phyloP scores from a whole-genome alignment of 73 alveolate genomes.

The Paramecium tetraurelia region DNA sequence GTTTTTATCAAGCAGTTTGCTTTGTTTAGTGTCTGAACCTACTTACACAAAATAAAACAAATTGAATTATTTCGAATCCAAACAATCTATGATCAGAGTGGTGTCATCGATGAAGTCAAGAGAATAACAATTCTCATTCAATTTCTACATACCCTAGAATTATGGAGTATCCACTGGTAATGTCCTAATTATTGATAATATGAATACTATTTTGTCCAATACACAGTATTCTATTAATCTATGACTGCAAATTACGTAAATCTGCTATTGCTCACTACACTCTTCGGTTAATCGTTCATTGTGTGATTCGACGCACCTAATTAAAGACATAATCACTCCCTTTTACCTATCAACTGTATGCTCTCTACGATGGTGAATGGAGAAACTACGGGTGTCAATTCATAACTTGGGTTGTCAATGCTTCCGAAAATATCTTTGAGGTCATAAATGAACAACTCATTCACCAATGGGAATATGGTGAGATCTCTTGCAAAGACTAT shows the following conservation, averaged over 20 bases:
- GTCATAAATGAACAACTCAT: neutral
- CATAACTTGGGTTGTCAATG: neutral
- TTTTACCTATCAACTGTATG: neutral
- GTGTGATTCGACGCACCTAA: neutral
- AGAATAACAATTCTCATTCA: neutral
- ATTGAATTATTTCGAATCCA: neutral
- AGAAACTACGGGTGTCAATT: neutral
- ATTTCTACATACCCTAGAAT: neutral
- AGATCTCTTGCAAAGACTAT: neutral
- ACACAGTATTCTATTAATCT: neutral
- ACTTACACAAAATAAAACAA: neutral
- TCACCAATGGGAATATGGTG: neutral
- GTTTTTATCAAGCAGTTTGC: neutral
- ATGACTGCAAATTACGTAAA: neutral
- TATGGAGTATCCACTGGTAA: neutral
- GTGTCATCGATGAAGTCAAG: slow-evolving; percentile 6
- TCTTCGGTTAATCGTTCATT: neutral
- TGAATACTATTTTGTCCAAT: neutral
- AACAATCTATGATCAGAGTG: neutral
- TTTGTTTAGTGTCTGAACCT: neutral
- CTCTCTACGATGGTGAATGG: neutral
- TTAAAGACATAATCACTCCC: neutral
- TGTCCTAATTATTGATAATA: neutral
- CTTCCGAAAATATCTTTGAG: neutral
- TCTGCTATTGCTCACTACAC: neutral